These are phyloP conservation scores for Mucor ambiguus DNA, from an alignment of 371 early-diverging fungal species.

Conservation along the genomic window DNA sequence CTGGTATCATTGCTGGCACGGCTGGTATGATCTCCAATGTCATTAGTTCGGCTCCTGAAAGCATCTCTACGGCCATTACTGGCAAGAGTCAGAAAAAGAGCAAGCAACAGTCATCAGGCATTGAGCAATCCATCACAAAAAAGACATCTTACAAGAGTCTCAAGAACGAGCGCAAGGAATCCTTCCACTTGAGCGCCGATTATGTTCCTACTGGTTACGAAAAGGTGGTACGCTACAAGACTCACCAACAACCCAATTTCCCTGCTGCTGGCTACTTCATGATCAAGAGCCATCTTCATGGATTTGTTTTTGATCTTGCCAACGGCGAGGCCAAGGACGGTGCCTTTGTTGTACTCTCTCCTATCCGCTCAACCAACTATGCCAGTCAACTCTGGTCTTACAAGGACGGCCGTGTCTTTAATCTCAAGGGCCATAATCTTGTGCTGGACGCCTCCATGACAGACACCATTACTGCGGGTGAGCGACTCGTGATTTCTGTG, in stretches of 20 bases:
- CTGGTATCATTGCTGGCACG: conserved; percentile 15
- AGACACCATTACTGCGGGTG: conserved; percentile 30
- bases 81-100: background rate
- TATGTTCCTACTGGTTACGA: conserved; percentile 46
- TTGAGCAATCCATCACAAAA: conserved; percentile 3
- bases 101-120: background rate
- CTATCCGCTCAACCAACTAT: conserved; percentile 35
- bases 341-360: conserved; percentile 35
- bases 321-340: conserved; percentile 29
- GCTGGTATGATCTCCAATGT: conserved; percentile 6
- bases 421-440: conserved; percentile 44
- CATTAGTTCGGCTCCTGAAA: conserved; percentile 11
- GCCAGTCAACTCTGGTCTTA: conserved; percentile 60
- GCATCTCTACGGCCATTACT: conserved; percentile 7
- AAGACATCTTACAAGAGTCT: conserved; percentile 21
- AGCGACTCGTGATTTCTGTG: conserved; percentile 32
- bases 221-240: conserved; percentile 41
- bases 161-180: conserved; percentile 21
- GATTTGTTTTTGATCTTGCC: conserved; percentile 41
- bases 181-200: conserved; percentile 22
- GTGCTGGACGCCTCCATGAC: conserved; percentile 38
- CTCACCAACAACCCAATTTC: conserved; percentile 26
- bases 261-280: conserved; percentile 43
- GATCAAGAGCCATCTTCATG: conserved; percentile 49
- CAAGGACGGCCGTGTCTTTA: conserved; percentile 49